Evolutionary conservation across 768 basidiomycete species (phyloP).

Genomic region (Russula virescens): DNA sequence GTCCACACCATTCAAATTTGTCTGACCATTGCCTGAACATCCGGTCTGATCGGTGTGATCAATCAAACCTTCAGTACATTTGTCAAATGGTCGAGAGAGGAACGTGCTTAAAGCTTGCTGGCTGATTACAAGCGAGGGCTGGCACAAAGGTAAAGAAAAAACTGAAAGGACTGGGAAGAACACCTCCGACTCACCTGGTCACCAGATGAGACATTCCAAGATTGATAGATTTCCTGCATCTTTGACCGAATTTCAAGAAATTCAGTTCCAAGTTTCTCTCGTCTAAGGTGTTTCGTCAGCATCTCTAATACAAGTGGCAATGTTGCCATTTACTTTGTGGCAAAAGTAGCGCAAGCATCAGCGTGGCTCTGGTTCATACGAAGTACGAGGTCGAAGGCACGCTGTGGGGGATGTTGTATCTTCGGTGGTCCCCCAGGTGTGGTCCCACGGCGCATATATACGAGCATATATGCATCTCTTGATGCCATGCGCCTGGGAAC

Average conservation of each 20-base stretch:
- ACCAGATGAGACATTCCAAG: conserved; percentile 49
- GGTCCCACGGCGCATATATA: conserved; percentile 53
- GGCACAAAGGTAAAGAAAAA: conserved; percentile 1
- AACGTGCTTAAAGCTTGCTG: conserved; percentile 52
- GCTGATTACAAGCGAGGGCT: conserved; percentile 58
- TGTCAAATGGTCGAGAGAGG: conserved; percentile 16
- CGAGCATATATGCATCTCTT: conserved; percentile 92
- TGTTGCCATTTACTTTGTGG: conserved; percentile 38
- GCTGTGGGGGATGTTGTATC: conserved; percentile 45
- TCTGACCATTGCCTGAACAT: neutral
- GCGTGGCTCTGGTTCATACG: conserved; percentile 52
- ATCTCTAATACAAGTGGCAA: neutral
- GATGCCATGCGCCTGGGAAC: conserved; percentile 47
- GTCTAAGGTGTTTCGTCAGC: conserved; percentile 32
- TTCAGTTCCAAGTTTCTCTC: conserved; percentile 35
- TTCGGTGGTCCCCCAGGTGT: neutral
- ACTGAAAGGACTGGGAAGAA: neutral
- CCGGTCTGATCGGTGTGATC: neutral
- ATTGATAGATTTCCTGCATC: conserved; percentile 55
- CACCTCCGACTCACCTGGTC: conserved; percentile 40
- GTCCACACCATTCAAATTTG: conserved; percentile 1
- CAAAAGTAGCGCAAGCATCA: conserved; percentile 45
- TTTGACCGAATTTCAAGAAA: conserved; percentile 49
- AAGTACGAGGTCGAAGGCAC: conserved; percentile 49
- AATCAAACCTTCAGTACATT: neutral